Evolutionary conservation across 441 rosid species (phyloP).

Genomic region (Kokia cookei): DNA sequence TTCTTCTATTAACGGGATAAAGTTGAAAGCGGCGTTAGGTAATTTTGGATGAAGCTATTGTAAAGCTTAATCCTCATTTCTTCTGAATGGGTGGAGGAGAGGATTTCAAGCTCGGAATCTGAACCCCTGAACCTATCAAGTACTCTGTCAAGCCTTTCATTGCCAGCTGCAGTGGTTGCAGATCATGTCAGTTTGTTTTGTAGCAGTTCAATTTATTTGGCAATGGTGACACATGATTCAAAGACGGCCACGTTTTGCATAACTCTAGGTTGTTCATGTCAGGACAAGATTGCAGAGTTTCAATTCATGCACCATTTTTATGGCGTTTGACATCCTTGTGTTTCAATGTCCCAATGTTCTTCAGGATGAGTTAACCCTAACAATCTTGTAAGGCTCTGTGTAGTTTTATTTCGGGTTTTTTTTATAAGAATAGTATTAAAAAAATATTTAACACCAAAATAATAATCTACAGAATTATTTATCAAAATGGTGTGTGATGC

Average conservation of each 20-base stretch:
- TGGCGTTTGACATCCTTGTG: background rate
- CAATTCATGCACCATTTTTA: background rate
- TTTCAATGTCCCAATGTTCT: background rate
- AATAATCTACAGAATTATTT: no score
- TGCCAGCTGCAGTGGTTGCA: slow-evolving; percentile 37
- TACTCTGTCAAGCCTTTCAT: slow-evolving; percentile 56
- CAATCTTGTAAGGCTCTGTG: background rate
- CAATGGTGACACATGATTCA: background rate
- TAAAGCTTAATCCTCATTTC: slow-evolving; percentile 55
- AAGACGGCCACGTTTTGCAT: no score
- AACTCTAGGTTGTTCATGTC: no score
- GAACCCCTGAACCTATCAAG: slow-evolving; percentile 54
- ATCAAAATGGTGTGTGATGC: no score
- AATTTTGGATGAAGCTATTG: slow-evolving; percentile 81
- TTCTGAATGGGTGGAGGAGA: slow-evolving; percentile 92
- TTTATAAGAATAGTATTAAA: no score
- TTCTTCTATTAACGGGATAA: slow-evolving; percentile 1
- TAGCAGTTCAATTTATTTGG: background rate
- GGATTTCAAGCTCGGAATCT: slow-evolving; percentile 74
- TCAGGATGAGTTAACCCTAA: background rate
- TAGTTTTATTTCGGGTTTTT: background rate
- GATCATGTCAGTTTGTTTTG: background rate
- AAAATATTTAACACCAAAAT: no score
- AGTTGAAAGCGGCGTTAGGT: slow-evolving; percentile 43
- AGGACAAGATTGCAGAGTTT: no score